Base-by-base conservation (phyloP, 2,329 filamentous ascomycete genomes). In the Penicillium paneum region DNA sequence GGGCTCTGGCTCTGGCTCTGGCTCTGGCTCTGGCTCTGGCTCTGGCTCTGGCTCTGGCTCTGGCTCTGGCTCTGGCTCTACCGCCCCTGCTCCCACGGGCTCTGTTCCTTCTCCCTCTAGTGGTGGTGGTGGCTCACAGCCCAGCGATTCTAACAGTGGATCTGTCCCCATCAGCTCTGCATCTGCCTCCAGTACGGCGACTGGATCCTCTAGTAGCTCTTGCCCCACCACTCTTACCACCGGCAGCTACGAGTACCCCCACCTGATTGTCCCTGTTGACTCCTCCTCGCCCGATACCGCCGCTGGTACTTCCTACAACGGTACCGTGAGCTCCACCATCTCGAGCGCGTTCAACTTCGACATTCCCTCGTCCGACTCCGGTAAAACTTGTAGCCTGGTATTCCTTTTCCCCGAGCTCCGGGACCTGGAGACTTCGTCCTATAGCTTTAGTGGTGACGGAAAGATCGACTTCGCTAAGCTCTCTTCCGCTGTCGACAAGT, bases 331-430 rank as follows among this genome's bases (percentile, higher is more conserved):
- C 12, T 70, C 76, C 17, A 74, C 71, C 19, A 70, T 81, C 44
- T 81, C 81, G 10, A 80, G 81, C 12, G 80, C 88, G 65, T 89
- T 86, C 80, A 87, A 87, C 75, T 89, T 89, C 72, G 84, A 87
- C 65, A 81, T 89, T 40, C 82, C 81, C 1, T 58, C 70, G 4
- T 70, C 72, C 5, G 78, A 83, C 62, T 62, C 74, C 8, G 83
- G 81, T 61, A 82, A 83, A 71, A 81, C 81, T 64, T 90, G 86
- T 74, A 81, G 78, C 52, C 74, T 89, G 8, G 74, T 85, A 53
- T 89, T 89, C 80, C 75, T 87, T 41, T 82, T 88, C 72, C 86
- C 87, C 12, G 61, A 75, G 47, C 70, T 82, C 57, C 63, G 75
- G n/a, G 71, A 85, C 32, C 80, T 87, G n/a, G 71, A 83, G 70